Evolutionary conservation across 2,329 filamentous ascomycete species (phyloP).

Genomic region (Exophiala lecanii-corni): DNA sequence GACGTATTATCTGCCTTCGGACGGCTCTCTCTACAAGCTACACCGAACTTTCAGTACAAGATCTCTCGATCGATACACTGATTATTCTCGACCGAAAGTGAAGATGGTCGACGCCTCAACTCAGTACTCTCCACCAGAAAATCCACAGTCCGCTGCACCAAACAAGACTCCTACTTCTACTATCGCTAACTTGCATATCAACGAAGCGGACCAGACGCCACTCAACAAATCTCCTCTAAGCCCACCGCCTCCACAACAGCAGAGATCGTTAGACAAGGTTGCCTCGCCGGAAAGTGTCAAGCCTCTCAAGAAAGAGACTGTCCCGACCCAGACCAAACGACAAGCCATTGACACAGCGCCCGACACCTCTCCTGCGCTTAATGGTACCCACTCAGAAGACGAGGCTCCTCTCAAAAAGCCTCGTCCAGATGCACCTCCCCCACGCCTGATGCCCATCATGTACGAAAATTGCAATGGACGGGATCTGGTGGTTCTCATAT

Average conservation of each 20-base stretch:
- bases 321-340: conserved; percentile 12
- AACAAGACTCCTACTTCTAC: conserved; percentile 36
- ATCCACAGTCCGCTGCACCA: conserved; percentile 4
- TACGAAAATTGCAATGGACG: conserved; percentile 81
- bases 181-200: conserved; percentile 18
- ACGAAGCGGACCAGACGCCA: conserved; percentile 11
- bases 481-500: conserved; percentile 84
- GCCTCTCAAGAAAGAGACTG: conserved; percentile 2
- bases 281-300: conserved; percentile 3
- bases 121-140: conserved; percentile 44
- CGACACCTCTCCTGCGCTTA: conserved; percentile 1
- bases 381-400: conserved; percentile 5
- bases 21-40: conserved; percentile 8
- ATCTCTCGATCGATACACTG: conserved; percentile 22
- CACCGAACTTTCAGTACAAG: conserved; percentile 15
- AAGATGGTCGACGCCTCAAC: conserved; percentile 48
- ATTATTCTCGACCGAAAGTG: conserved; percentile 4
- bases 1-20: conserved; percentile 10
- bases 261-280: not conserved
- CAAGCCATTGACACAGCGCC: conserved; percentile 13
- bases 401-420: conserved; percentile 38
- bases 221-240: conserved; percentile 1
- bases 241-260: not conserved
- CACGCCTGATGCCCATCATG: conserved; percentile 56
- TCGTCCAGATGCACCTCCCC: conserved; percentile 40